Conservation (phyloP, 345 rosid species). For the Populus deltoides region DNA sequence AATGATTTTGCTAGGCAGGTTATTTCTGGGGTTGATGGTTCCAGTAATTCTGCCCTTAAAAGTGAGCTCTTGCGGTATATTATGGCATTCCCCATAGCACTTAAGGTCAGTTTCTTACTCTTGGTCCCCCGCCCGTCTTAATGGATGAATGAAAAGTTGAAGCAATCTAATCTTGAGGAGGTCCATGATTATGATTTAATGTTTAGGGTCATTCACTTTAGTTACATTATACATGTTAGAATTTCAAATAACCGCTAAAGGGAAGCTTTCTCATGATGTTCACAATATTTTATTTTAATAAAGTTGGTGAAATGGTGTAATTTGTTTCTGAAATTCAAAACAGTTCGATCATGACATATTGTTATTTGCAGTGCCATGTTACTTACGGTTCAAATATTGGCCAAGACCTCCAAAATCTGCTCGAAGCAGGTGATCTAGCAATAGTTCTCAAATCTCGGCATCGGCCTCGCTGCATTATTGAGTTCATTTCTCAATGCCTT, state of each 20-base stretch:
- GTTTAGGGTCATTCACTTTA: too few species aligned
- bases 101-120: constrained; percentile 52
- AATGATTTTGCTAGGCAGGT: constrained; percentile 73
- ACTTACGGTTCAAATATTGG: constrained; percentile 64
- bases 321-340: background rate
- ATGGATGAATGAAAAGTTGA: too few species aligned
- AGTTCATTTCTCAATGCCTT: constrained; percentile 74
- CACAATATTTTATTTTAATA: background rate
- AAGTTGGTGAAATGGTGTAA: constrained; percentile 9
- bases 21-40: constrained; percentile 41
- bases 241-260: background rate
- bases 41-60: constrained; percentile 46
- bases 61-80: constrained; percentile 60
- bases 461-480: constrained; percentile 75
- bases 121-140: background rate
- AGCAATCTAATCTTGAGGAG: background rate
- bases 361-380: constrained; percentile 75
- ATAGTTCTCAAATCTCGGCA: constrained; percentile 68
- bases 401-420: constrained; percentile 53
- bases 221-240: too few species aligned
- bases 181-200: too few species aligned
- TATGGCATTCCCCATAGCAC: constrained; percentile 80
- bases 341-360: background rate
- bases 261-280: background rate
- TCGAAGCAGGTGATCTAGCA: constrained; percentile 74